Evolutionary conservation across 257 asterid species (phyloP).

Genomic region (Solanum dulcamara): DNA sequence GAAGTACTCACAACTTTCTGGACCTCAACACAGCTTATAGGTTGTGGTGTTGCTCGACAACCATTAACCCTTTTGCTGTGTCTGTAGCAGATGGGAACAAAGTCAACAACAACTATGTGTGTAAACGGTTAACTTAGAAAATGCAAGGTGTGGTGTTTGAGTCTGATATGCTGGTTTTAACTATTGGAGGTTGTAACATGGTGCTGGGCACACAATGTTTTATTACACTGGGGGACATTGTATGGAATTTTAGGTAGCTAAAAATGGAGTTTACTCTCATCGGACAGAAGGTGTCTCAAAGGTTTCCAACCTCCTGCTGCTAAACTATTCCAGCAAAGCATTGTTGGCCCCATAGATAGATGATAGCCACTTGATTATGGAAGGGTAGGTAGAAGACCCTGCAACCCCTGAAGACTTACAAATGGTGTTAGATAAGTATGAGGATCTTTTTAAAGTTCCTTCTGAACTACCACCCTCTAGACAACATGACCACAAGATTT

Average conservation of each 20-base stretch:
- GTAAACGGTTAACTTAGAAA: background rate
- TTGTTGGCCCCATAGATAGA: background rate
- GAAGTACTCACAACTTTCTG: no score
- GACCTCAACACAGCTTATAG: background rate
- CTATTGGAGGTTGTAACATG: background rate
- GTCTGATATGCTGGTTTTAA: background rate
- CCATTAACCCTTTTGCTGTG: background rate
- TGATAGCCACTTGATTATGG: background rate
- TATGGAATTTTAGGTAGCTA: background rate
- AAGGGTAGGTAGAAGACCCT: background rate
- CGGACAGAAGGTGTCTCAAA: background rate
- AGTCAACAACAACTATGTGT: background rate
- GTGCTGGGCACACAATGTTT: background rate
- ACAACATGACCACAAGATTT: background rate
- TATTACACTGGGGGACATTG: background rate
- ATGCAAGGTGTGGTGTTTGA: background rate
- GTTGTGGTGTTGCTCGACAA: background rate
- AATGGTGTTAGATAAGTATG: background rate
- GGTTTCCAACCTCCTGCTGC: background rate
- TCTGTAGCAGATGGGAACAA: background rate
- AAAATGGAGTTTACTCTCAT: background rate
- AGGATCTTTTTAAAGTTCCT: background rate
- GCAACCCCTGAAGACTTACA: background rate
- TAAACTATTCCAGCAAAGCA: background rate
- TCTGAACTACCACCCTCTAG: background rate